Evolutionary conservation across 306 rosid species (phyloP).

Genomic region (Prunus armeniaca): DNA sequence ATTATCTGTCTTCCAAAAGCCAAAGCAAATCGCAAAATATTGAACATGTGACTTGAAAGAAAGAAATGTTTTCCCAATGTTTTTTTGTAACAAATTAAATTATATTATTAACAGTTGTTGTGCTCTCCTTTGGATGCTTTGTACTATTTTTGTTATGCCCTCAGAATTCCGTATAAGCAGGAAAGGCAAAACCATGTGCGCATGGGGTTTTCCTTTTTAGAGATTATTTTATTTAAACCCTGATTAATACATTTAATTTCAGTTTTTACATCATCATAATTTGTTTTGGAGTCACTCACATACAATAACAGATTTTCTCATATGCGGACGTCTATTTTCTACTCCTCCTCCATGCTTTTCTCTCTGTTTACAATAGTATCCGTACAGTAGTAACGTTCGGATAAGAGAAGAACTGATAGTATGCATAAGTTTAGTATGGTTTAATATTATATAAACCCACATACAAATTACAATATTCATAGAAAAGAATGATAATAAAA

Average conservation of each 20-base stretch:
- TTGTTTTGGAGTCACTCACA: too few species aligned
- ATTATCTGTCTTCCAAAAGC: not conserved
- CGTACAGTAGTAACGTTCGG: rapidly evolving
- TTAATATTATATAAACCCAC: too few species aligned
- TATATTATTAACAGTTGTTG: not conserved
- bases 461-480: too few species aligned
- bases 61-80: not conserved
- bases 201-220: not conserved
- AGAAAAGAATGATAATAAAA: not conserved
- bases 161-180: not conserved
- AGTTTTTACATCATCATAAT: not conserved
- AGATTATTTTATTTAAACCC: not conserved
- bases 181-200: conserved; percentile 16
- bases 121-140: not conserved
- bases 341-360: rapidly evolving
- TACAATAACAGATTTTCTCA: too few species aligned
- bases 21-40: not conserved
- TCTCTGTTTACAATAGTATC: rapidly evolving
- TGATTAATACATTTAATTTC: not conserved
- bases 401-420: too few species aligned
- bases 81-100: not conserved
- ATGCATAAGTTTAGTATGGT: too few species aligned
- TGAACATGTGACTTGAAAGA: conserved; percentile 20
- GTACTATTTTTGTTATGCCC: not conserved
- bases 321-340: too few species aligned